Evolutionary conservation across 1,284 basidiomycete genomes (phyloP), one percentile per base, ranked within the genome.

Genomic region (Heterobasidion occidentale): DNA sequence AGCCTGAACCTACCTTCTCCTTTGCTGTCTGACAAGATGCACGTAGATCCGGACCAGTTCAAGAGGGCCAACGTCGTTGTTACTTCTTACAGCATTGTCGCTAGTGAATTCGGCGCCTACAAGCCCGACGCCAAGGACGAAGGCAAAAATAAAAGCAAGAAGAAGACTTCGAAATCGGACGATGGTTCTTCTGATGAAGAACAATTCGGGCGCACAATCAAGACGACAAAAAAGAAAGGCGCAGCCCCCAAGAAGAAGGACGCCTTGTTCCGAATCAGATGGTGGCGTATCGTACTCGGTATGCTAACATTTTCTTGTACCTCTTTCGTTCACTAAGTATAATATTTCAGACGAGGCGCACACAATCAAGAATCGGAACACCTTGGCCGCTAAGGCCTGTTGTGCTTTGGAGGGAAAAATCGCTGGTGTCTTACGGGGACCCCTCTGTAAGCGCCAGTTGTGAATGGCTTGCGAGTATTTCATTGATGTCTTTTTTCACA

Each of bases 391-490:
- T 1, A 77, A 86, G 46, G 94, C 92, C 0, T 95, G 94, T 59
- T 91, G 83, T 58, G 88, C 79, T 1, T 76, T 99, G 9, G 72
- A 85, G 42, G 80, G 81, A 11, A 91, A 90, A 67, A 82, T 67
- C 79, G 92, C 50, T 96, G 94, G 94, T 92, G 89, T 67, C 72
- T 96, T 56, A 95, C 92, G 6, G 93, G 92, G 52, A 95, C 93
- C 8, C 93, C 92, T 0, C 88, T 96, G 80, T 91, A 73, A 63
- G 88, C 53, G n/a, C 20, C 7, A 27, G 27, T 5, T 27, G 27
- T 27, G 27, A 27, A 27, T 27, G 27, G 5, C 27, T 27, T 27
- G 6, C 27, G 6, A 27, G 27, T 27, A 7, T 12, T 11, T 38
- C 20, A 12, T n/a, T 46, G 4, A 36, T 34, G 11, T 14, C 15